phyloP scores from a whole-genome alignment of 2,329 filamentous ascomycete species.

The Lasiodiplodia sp. region DNA sequence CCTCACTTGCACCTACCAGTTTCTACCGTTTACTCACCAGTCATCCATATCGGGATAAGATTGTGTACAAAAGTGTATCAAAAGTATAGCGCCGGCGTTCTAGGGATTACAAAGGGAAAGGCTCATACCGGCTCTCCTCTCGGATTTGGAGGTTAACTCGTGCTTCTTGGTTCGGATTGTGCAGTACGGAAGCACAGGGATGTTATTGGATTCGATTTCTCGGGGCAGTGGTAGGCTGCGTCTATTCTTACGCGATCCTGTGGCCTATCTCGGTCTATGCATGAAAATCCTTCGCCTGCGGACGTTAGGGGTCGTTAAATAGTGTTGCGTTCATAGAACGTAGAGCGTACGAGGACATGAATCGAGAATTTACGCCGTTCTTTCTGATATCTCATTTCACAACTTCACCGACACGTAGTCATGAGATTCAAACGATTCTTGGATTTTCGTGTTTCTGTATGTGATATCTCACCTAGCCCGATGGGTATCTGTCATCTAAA shows the following conservation, averaged over 20 bases:
- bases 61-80: slow-evolving; percentile 27
- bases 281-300: neutral
- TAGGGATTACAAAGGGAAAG: neutral
- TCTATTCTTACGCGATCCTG: slow-evolving; percentile 5
- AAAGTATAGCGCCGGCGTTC: slow-evolving; percentile 27
- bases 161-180: neutral
- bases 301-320: neutral
- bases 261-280: neutral
- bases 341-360: slow-evolving; percentile 12
- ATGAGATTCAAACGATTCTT: neutral
- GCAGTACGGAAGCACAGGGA: neutral
- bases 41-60: neutral
- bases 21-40: neutral
- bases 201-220: neutral
- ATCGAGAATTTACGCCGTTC: slow-evolving; percentile 2
- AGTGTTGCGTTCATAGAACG: neutral
- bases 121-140: slow-evolving; percentile 5
- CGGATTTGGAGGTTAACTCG: neutral
- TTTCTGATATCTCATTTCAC: neutral
- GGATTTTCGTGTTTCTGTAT: neutral
- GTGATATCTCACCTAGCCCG: neutral
- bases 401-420: neutral
- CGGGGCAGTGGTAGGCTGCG: neutral
- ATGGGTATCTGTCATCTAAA: slow-evolving; percentile 40
- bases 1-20: neutral